Base-by-base conservation (phyloP, 2,329 filamentous ascomycete species). In the Alternaria sp. region DNA sequence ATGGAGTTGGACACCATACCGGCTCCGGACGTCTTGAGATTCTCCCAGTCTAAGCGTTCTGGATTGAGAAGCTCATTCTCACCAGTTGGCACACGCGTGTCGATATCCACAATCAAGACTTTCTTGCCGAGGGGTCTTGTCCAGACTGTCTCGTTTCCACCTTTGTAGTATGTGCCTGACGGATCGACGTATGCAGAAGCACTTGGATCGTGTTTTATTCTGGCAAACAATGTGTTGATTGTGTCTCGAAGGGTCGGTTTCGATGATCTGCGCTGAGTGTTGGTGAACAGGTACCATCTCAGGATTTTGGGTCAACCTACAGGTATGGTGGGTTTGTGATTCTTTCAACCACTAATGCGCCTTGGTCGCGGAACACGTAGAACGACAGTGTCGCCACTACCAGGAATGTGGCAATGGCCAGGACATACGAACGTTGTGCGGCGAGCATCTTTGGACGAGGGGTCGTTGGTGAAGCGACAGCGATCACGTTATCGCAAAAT, bases 31-130 rank as follows among this genome's bases (percentile, higher is more conserved):
- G 62, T 63, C 11, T 65, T 67, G 8, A 71, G 64, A 24, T 56
- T 51, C 7, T 67, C 65, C 59, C 69, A 75, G 22, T 73, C 62
- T 16, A 76, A 57, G 28, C 44, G 62, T 18, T 62, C 57, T 7
- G 66, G 57, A 30, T 71, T 71, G 38, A 71, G 57, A 20, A 73
- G 62, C 30, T 72, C 61, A 30, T 72, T 71, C 32, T 60, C 57
- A 0, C 59, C 63, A 12, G 63, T 64, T 14, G 66, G 65, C 7
- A 62, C 62, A n/a, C 74, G 63, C 7, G 73, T 76, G 53, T 77
- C 74, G 41, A 76, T 67, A 38, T 76, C 71, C 12, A 75, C 57
- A 26, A 77, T 72, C 30, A 75, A 62, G n/a, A 76, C 47, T 18
- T 67, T 61, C 11, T 64, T 70, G 18, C 70, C 68, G 2, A 75